Percentiles rank a stretch among this genome's conserved stretches.
Conservation (phyloP, 2,329 filamentous ascomycete species). For the Pleoardoris graminearum region DNA sequence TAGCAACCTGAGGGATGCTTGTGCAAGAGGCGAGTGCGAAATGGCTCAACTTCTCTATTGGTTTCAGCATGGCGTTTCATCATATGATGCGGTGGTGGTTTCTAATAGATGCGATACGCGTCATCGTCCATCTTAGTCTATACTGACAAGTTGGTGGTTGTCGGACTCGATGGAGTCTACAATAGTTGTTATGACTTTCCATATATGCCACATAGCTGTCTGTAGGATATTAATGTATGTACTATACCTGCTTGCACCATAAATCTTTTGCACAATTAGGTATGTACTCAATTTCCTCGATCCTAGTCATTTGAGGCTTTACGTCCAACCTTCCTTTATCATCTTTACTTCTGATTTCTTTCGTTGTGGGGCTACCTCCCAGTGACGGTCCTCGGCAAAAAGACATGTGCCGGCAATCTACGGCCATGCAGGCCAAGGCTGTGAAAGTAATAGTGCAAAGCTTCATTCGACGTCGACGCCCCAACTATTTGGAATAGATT, state of each 20-base stretch:
- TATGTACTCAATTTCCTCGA: no score
- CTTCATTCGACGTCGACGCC: slow-evolving; percentile 22
- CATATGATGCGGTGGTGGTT: no score
- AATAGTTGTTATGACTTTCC: neutral
- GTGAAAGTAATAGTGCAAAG: slow-evolving; percentile 12
- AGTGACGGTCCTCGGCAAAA: slow-evolving; percentile 14
- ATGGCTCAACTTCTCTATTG: no score
- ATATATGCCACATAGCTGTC: neutral
- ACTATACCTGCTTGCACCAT: no score
- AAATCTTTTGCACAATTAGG: neutral
- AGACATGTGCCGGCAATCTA: slow-evolving; percentile 12
- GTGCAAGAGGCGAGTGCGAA: no score
- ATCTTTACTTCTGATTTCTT: neutral
- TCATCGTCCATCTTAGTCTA: no score
- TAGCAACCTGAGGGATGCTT: no score
- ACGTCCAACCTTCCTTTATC: neutral
- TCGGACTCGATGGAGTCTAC: no score
- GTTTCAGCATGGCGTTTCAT: no score
- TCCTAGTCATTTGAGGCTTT: no score
- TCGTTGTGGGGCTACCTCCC: slow-evolving; percentile 12
- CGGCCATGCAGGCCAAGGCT: slow-evolving; percentile 12
- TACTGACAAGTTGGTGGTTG: no score
- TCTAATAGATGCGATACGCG: no score
- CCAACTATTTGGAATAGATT: neutral
- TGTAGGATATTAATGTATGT: neutral